Evolutionary conservation across 2,329 filamentous ascomycete species (phyloP), one percentile per base, ranked within the genome.

Genomic region (Coccinonectria pachysandricola): DNA sequence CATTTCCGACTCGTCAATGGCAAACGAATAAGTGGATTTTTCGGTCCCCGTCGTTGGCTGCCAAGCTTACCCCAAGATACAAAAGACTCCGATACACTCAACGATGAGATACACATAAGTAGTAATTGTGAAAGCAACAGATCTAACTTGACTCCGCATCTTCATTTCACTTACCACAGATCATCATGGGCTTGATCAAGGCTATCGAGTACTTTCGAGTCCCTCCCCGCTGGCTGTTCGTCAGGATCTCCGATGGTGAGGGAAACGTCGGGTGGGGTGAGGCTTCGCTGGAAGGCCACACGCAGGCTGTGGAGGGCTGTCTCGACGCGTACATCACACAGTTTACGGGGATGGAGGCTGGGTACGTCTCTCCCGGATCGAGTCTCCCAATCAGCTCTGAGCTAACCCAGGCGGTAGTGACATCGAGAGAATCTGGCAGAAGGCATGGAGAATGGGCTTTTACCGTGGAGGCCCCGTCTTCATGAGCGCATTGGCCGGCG

Each of bases 371-470:
- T n/a, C n/a, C n/a, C n/a, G n/a, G n/a, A n/a, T n/a, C n/a, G n/a
- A n/a, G n/a, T n/a, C n/a, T n/a, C n/a, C n/a, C n/a, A n/a, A n/a
- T n/a, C n/a, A n/a, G n/a, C n/a, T n/a, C n/a, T n/a, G n/a, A n/a
- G 44, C 4, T 6, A 15, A 23, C 12, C 3, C 4, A 0, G 1
- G 3, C 6, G 10, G 6, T 23, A 81, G 76, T 46, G 73, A 84
- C 24, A 86, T 87, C 37, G 81, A 87, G 47, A 75, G 84, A 36
- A 78, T 87, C 31, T 87, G 82, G 82, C 80, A 85, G 48, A 65
- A 68, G 37, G 70, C 71, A 14, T 86, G 75, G 69, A 67, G 81
- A 21, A 60, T 69, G 21, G 71, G 72, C 0, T 88, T 87, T 52
- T 87, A 87, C 51, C 65, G 82, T 15, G 81, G 81, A 3, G 82